These are phyloP conservation scores for Dispira simplex DNA, from an alignment of 192 early-diverging fungal species.

Conservation along the genomic window DNA sequence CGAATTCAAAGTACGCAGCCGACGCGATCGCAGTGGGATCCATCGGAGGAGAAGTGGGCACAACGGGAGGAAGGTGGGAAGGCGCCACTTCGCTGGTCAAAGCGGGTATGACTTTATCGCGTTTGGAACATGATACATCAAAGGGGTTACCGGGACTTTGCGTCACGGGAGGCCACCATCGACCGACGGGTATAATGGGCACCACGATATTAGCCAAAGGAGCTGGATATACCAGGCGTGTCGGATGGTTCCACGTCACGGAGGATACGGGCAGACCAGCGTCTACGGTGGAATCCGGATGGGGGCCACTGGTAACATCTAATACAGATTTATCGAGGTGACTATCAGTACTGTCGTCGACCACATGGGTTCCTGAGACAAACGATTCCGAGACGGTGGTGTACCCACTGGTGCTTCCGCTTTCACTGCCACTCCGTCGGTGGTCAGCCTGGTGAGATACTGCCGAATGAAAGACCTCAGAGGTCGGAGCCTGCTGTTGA, in stretches of 20 bases:
- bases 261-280: no score
- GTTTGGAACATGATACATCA: not conserved
- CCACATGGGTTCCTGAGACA: not conserved
- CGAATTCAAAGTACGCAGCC: not conserved
- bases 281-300: no score
- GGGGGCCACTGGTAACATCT: not conserved
- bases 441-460: not conserved
- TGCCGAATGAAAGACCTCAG: not conserved
- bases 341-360: not conserved
- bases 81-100: not conserved
- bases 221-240: no score
- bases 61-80: not conserved
- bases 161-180: not conserved
- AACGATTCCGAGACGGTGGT: not conserved
- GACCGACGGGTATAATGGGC: not conserved
- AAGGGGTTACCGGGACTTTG: constrained; percentile 9
- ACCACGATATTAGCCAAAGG: no score
- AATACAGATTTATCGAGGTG: not conserved
- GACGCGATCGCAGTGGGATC: not conserved
- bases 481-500: not conserved
- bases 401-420: not conserved
- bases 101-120: not conserved
- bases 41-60: not conserved
- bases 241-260: no score
- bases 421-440: not conserved